Evolutionary conservation across 2,329 filamentous ascomycete genomes (phyloP).

Genomic region (Hypoxylon sp.): DNA sequence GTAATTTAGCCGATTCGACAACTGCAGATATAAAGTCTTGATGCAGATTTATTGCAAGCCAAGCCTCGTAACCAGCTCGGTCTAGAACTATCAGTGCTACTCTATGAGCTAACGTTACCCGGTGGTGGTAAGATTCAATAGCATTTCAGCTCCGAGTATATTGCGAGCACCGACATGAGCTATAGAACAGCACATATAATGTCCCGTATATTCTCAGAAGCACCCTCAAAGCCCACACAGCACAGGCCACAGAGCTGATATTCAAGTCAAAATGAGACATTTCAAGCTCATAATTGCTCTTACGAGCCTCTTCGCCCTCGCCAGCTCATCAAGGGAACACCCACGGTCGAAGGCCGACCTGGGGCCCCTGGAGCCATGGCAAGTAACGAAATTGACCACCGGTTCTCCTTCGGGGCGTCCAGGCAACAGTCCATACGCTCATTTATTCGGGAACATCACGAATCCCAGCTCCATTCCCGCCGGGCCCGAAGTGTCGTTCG

Average conservation of each 20-base stretch:
- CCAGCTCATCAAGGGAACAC: not conserved
- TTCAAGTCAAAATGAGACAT: slow-evolving; percentile 24
- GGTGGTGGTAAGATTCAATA: slow-evolving; percentile 9
- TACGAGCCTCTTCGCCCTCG: slow-evolving; percentile 26
- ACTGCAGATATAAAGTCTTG: slow-evolving; percentile 1
- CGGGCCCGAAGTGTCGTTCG: slow-evolving; percentile 37
- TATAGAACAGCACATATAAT: not conserved
- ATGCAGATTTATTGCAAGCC: slow-evolving; percentile 6
- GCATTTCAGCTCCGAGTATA: not conserved
- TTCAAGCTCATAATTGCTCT: slow-evolving; percentile 15
- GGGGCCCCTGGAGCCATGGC: slow-evolving; percentile 45
- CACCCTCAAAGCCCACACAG: not conserved
- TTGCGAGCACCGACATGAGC: not conserved
- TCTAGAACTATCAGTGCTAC: slow-evolving; percentile 34
- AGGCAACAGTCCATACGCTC: slow-evolving; percentile 40
- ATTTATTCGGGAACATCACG: slow-evolving; percentile 46
- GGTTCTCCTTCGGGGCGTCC: slow-evolving; percentile 50
- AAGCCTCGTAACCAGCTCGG: slow-evolving; percentile 13
- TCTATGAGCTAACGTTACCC: slow-evolving; percentile 35
- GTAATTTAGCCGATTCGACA: slow-evolving; percentile 36
- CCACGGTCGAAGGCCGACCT: not conserved
- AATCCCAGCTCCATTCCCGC: slow-evolving; percentile 49
- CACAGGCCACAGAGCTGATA: not conserved
- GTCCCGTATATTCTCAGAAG: not conserved
- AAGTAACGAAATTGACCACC: slow-evolving; percentile 46